Base-by-base conservation (phyloP, 495 filamentous ascomycete species). In the Endocarpon pusillum region DNA sequence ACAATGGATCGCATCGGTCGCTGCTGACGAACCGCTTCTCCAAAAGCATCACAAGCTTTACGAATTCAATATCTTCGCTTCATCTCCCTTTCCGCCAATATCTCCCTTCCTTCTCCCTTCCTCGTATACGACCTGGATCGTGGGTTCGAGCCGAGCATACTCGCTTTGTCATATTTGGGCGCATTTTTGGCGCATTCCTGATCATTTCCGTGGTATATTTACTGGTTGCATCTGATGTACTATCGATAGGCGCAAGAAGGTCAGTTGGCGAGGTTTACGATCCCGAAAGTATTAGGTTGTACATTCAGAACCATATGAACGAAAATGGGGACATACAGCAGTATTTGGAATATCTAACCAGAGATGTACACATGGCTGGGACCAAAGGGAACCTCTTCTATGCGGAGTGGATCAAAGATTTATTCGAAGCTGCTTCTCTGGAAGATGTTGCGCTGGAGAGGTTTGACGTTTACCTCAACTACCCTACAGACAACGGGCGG, bases 381-480 rank as follows among this genome's bases (percentile, higher is more conserved):
- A 89, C 83, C 3, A 75, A 89, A 53, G 91, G 89, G 19, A 85
- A 89, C 53, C 80, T 71, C 40, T 72, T 74, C 32, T 62, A 92
- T 18, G 84, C 78, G 12, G 67, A 81, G 56, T 91, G 80, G 59
- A 71, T 94, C 34, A 67, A 87, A 53, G 68, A 67, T 37, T 54
- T 73, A 41, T 92, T 91, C 49, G 55, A 53, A 42, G 66, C 57
- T 20, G 73, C 74, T 36, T 68, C 68, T 6, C 58, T 96, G 42
- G 83, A 94, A 40, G 56, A 69, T 27, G 72, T 92, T 19, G 49
- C 59, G 24, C 61, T 77, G 42, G 79, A 92, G 39, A 62, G 74
- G 39, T 93, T 81, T 52, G 64, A 79, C 42, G 85, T 91, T 2
- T 96, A 94, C 50, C 52, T 96, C 40, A 94, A 96, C 55, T 96